Conservation (phyloP, 306 rosid genomes). For the Dicorynia guianensis region DNA sequence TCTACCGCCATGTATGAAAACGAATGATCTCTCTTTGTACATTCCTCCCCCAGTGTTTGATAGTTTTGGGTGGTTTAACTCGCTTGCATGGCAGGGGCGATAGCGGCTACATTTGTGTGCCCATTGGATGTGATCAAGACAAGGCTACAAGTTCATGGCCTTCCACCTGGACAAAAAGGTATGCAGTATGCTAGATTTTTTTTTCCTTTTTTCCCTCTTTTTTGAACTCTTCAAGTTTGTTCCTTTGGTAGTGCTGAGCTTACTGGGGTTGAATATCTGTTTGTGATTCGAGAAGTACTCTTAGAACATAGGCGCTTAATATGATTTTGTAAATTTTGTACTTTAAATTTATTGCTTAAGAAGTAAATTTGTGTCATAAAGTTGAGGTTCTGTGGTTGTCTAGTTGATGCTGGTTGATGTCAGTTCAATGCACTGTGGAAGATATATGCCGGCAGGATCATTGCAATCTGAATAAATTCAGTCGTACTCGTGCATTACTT, state of each 20-base stretch:
- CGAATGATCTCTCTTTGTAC: neutral
- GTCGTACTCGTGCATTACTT: neutral
- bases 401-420: constrained; percentile 19
- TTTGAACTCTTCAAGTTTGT: neutral
- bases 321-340: neutral
- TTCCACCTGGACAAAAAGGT: constrained; percentile 83
- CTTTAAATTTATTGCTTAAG: neutral
- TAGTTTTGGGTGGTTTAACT: constrained; percentile 7
- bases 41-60: neutral
- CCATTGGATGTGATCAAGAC: constrained; percentile 99
- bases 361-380: constrained; percentile 12
- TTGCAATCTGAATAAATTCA: constrained; percentile 7
- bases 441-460: neutral
- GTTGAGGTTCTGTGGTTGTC: constrained; percentile 18
- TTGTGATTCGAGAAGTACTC: neutral
- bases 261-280: constrained; percentile 29
- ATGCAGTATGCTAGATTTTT: constrained; percentile 57
- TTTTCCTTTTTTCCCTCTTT: no score
- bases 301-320: constrained; percentile 1
- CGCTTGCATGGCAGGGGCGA: constrained; percentile 66
- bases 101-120: constrained; percentile 93
- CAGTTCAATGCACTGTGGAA: constrained; percentile 21
- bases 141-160: constrained; percentile 94
- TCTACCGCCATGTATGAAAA: neutral
- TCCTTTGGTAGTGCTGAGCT: constrained; percentile 10